Evolutionary conservation across 257 asterid genomes (phyloP), one percentile per base, ranked within the genome.

Genomic region (Solanum peruvianum): DNA sequence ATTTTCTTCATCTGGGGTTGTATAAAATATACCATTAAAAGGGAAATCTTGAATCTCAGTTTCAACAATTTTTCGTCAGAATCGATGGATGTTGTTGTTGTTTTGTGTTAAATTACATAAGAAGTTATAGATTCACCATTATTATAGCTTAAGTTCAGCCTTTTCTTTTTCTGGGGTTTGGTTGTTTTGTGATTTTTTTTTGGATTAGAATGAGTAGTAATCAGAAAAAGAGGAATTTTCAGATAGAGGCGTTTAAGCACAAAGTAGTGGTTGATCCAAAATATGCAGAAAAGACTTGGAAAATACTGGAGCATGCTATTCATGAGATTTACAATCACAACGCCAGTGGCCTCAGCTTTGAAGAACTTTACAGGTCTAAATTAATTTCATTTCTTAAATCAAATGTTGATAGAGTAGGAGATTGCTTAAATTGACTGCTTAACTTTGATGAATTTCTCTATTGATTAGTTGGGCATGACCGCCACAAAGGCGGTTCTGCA

Each of bases 281-380:
- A 93, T 95, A 95, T 84, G 96, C 98, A 29, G 99, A 96, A 2
- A 95, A 93, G 90, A 96, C 98, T 62, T 96, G 99, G 99, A 96
- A 94, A 92, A 92, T 94, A 89, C 70, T 95, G 47, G 99, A 96
- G 82, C 94, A 93, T 88, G 99, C 99, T 12, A 96, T 96, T 88
- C 93, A 91, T 29, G 95, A 96, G 93, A 96, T 96, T 90, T 96
- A 95, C 89, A 93, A 92, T 87, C 98, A 94, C 82, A 95, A 94
- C 88, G 98, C 98, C 21, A 93, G 98, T 88, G 96, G 96, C 78
- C 98, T 95, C 47, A 95, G 98, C 90, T 95, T 94, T 75, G 98
- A 96, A 91, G 98, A 95, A 88, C 92, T 95, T 76, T 96, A 96
- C 93, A 93, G 99, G 99, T 96, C 85, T 44, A 27, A 25, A 39